Percentiles rank a stretch among this genome's conserved stretches.
Evolutionary conservation across 2,329 filamentous ascomycete genomes (phyloP).

Genomic region (Eurotiales sp.): DNA sequence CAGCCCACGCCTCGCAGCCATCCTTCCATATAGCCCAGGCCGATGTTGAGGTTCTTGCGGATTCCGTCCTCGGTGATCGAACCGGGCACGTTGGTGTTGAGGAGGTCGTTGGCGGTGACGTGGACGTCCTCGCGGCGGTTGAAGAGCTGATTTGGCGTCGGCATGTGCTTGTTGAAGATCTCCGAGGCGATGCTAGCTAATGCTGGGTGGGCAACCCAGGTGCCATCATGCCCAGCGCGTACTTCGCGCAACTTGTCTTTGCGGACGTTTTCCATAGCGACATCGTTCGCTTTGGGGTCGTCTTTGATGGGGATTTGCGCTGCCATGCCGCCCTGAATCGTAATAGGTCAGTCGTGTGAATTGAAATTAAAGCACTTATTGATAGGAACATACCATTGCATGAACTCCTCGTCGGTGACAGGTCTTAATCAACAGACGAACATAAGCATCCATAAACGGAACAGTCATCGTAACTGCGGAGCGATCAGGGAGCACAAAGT

Average conservation of each 20-base stretch:
- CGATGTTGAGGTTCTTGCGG: conserved; percentile 95
- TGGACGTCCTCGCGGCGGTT: conserved; percentile 83
- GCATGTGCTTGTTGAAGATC: conserved; percentile 98
- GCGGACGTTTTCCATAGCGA: conserved; percentile 87
- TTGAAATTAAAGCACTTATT: no score
- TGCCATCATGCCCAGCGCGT: conserved; percentile 90
- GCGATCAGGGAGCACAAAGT: conserved; percentile 91
- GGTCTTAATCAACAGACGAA: conserved; percentile 95
- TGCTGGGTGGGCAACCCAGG: conserved; percentile 96
- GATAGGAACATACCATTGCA: conserved; percentile 74
- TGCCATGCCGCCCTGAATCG: conserved; percentile 86
- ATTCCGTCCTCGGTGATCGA: conserved; percentile 91
- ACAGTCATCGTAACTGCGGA: conserved; percentile 93
- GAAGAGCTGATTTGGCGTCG: conserved; percentile 94
- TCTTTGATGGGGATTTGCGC: conserved; percentile 99
- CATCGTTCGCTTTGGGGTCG: conserved; percentile 83
- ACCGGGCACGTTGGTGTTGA: conserved; percentile 98
- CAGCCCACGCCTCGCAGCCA: conserved; percentile 95
- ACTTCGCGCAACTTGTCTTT: conserved; percentile 96
- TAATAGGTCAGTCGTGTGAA: no score
- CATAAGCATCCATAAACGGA: conserved; percentile 97
- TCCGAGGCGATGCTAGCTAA: conserved; percentile 84
- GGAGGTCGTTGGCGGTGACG: conserved; percentile 80
- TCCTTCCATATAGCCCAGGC: conserved; percentile 96
- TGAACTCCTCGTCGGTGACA: conserved; percentile 97